Percentiles rank a stretch among this genome's conserved stretches.
These are phyloP conservation scores for Schizopora paradoxa DNA, from an alignment of 1,284 basidiomycete species.

Conservation along the genomic window DNA sequence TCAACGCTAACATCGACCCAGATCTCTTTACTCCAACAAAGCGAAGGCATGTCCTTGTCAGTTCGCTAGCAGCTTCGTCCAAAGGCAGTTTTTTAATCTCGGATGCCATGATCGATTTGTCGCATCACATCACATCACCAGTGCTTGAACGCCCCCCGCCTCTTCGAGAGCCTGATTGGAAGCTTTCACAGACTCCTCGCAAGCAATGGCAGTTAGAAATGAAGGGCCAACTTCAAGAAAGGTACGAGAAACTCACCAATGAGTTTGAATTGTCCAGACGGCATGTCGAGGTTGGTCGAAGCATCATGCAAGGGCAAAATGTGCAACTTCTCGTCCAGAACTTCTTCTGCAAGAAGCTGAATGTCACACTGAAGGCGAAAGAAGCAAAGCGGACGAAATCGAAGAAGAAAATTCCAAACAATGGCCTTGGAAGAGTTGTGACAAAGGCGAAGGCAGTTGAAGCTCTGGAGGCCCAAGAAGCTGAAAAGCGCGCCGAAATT, in stretches of 20 bases:
- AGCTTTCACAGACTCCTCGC: no score
- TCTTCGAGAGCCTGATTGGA: constrained; percentile 7
- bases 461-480: no score
- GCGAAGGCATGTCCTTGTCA: background rate
- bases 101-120: background rate
- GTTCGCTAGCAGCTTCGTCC: background rate
- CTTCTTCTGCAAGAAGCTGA: constrained; percentile 21
- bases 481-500: no score
- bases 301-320: constrained; percentile 20
- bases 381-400: no score
- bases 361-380: constrained; percentile 22
- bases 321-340: constrained; percentile 25
- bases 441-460: no score
- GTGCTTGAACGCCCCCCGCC: background rate
- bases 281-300: constrained; percentile 13
- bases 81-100: constrained; percentile 1
- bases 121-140: background rate
- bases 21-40: constrained; percentile 2
- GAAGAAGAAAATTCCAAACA: constrained; percentile 12
- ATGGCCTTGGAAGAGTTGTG: constrained; percentile 10
- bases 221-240: background rate
- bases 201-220: no score
- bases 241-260: background rate
- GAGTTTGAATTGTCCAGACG: constrained; percentile 14
- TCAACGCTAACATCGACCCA: constrained; percentile 2